Conservation (phyloP, 768 basidiomycete genomes). For the Pisolithus microcarpus region DNA sequence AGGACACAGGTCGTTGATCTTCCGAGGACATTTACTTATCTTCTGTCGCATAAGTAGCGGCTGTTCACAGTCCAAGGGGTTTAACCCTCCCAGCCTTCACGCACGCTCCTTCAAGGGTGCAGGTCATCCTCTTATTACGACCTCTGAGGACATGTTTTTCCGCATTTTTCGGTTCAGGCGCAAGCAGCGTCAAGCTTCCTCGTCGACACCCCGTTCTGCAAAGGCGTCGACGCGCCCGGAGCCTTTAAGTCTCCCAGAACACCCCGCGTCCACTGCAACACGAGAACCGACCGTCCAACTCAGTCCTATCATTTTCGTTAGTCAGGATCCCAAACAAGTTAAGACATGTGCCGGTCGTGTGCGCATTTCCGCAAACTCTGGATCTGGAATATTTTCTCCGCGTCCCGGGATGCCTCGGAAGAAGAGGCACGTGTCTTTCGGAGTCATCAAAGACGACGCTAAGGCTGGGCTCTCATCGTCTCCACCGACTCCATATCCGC, state of each 20-base stretch:
- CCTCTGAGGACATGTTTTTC: no score
- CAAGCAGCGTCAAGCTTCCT: no score
- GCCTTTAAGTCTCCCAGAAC: neutral
- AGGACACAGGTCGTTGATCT: neutral
- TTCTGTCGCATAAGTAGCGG: no score
- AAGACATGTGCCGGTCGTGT: neutral
- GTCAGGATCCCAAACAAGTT: neutral
- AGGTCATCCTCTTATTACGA: no score
- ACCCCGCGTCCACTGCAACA: neutral
- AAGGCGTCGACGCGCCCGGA: neutral
- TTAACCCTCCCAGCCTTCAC: no score
- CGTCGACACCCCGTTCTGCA: neutral
- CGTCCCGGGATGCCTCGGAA: neutral
- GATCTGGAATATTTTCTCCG: neutral
- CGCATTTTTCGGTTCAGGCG: no score
- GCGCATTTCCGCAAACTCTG: neutral
- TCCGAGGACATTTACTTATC: neutral
- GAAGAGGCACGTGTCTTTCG: neutral
- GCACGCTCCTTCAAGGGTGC: no score
- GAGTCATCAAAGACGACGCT: no score
- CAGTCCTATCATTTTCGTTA: slow-evolving; percentile 11
- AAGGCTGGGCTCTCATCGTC: neutral
- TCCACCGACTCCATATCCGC: neutral
- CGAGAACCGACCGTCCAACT: neutral
- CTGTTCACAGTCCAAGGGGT: no score